phyloP scores from a whole-genome alignment of 2,329 filamentous ascomycete genomes.

The Curvularia eragrostidis region DNA sequence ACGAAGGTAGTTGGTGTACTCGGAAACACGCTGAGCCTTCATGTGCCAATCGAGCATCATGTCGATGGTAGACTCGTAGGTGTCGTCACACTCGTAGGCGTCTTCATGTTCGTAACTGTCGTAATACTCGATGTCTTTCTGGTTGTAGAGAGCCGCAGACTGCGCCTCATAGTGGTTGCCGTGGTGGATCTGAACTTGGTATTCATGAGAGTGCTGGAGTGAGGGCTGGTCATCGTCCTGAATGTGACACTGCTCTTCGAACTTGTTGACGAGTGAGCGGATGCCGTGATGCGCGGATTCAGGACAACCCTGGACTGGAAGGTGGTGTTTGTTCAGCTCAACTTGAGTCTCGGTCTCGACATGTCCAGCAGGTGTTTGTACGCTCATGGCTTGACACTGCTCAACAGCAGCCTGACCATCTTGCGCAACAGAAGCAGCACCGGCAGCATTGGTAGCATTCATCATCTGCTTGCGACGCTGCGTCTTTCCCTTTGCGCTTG shows the following conservation, averaged over 20 bases:
- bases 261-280: not conserved
- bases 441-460: not conserved
- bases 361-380: not conserved
- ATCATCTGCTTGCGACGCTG: conserved; percentile 13
- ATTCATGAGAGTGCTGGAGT: not conserved
- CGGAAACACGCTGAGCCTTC: conserved; percentile 27
- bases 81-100: no score
- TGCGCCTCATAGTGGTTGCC: conserved; percentile 3
- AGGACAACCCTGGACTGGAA: not conserved
- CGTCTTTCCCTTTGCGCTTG: conserved; percentile 8
- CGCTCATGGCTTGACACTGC: not conserved
- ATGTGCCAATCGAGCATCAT: conserved; percentile 27
- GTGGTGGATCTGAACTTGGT: not conserved
- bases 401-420: not conserved
- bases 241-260: no score
- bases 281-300: not conserved
- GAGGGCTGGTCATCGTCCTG: not conserved
- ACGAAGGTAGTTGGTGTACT: conserved; percentile 31
- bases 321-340: not conserved
- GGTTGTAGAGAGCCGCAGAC: not conserved
- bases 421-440: not conserved
- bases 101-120: not conserved
- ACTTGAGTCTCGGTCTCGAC: not conserved
- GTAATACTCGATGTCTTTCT: not conserved
- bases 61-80: conserved; percentile 4